Evolutionary conservation across 139 green algal genomes (phyloP).

Genomic region (Eudorina sp.): DNA sequence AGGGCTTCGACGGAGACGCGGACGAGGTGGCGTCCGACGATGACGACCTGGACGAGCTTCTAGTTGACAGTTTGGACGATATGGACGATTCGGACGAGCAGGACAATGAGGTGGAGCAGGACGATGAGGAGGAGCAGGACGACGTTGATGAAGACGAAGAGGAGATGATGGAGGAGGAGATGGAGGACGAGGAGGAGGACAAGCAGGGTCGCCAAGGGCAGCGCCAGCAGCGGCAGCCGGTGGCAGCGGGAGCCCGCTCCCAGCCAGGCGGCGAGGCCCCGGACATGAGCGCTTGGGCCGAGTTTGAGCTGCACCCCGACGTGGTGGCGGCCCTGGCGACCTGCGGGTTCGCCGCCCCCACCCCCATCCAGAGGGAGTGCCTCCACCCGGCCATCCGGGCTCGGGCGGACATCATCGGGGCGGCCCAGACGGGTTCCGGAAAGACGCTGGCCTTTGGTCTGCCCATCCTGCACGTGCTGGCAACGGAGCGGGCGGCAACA

Average conservation of each 20-base stretch:
- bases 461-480: conserved; percentile 92
- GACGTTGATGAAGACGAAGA: neutral
- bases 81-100: neutral
- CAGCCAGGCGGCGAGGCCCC: no score
- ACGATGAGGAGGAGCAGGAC: neutral
- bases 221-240: no score
- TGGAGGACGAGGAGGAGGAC: conserved; percentile 18
- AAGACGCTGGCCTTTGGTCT: conserved; percentile 98
- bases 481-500: conserved; percentile 37
- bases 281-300: conserved; percentile 67
- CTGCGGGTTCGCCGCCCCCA: conserved; percentile 77
- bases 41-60: neutral
- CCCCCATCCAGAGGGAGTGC: conserved; percentile 84
- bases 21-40: neutral
- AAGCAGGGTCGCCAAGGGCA: no score
- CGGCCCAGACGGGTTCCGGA: conserved; percentile 96
- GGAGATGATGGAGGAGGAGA: neutral
- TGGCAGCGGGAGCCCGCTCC: no score
- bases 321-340: conserved; percentile 59
- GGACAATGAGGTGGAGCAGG: neutral
- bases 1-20: no score
- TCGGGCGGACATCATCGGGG: conserved; percentile 91
- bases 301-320: conserved; percentile 58
- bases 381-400: conserved; percentile 81
- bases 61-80: no score